A percentile compares a stretch with the other conserved stretches of the same genome.
Evolutionary conservation across 352 stramenopile genomes (phyloP).

Genomic region (Pythium coloratum): DNA sequence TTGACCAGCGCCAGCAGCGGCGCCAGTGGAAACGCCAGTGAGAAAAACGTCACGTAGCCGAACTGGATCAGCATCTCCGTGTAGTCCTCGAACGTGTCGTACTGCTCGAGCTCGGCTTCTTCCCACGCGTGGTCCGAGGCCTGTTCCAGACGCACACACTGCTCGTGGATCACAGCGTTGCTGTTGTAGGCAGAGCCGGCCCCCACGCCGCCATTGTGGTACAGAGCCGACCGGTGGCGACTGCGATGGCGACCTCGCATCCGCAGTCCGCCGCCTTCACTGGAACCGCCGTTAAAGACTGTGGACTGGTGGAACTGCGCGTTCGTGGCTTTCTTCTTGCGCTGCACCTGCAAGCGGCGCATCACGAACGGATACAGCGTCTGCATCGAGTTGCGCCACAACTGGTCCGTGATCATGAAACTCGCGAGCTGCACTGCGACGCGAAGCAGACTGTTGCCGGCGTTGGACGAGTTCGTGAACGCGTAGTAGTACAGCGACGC

Average conservation of each 20-base stretch:
- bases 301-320: slow-evolving; percentile 59
- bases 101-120: slow-evolving; percentile 87
- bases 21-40: slow-evolving; percentile 92
- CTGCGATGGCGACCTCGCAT: neutral
- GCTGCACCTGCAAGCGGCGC: slow-evolving; percentile 40
- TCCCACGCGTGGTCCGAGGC: slow-evolving; percentile 86
- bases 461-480: slow-evolving; percentile 49
- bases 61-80: slow-evolving; percentile 95
- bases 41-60: slow-evolving; percentile 96
- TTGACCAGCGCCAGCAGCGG: slow-evolving; percentile 93
- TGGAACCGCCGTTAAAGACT: slow-evolving; percentile 46
- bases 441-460: slow-evolving; percentile 72
- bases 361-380: slow-evolving; percentile 78
- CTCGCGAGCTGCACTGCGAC: slow-evolving; percentile 92
- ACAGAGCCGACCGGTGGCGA: neutral
- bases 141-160: slow-evolving; percentile 81
- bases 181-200: neutral
- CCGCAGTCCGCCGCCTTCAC: neutral
- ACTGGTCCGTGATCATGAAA: slow-evolving; percentile 93
- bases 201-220: neutral
- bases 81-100: slow-evolving; percentile 96
- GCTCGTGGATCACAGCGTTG: slow-evolving; percentile 71
- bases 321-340: slow-evolving; percentile 63
- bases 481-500: slow-evolving; percentile 97
- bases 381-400: slow-evolving; percentile 93